Conservation (phyloP, 1,284 basidiomycete species). For the Apiotrichum sp. region DNA sequence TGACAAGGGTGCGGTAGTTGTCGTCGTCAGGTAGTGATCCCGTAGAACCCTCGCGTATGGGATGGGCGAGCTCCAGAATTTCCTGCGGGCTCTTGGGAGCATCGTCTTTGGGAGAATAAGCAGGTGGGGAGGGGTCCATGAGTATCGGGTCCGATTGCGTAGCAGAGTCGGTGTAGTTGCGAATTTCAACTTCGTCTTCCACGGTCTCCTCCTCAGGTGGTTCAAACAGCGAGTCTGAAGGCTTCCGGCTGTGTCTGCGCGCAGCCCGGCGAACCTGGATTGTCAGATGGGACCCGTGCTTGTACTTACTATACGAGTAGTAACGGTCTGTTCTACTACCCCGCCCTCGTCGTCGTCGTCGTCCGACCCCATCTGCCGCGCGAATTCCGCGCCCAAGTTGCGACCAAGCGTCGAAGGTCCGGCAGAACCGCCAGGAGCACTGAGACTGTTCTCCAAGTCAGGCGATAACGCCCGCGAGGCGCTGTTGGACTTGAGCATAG, state of each 20-base stretch:
- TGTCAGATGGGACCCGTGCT: not conserved
- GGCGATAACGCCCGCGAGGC: not conserved
- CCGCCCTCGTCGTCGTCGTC: constrained; percentile 50
- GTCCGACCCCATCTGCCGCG: constrained; percentile 50
- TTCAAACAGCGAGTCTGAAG: not conserved
- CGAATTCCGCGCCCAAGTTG: constrained; percentile 72
- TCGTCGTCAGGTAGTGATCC: constrained; percentile 14
- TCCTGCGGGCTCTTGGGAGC: constrained; percentile 21
- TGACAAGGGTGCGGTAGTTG: constrained; percentile 29
- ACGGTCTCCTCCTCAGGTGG: constrained; percentile 10
- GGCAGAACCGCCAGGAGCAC: not conserved
- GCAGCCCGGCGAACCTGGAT: not conserved
- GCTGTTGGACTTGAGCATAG: not conserved
- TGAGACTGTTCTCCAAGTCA: not conserved
- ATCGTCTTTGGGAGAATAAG: constrained; percentile 33
- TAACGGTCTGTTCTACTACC: constrained; percentile 38
- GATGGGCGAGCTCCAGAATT: constrained; percentile 31
- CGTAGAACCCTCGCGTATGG: constrained; percentile 6
- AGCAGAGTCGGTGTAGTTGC: constrained; percentile 29
- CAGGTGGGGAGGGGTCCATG: constrained; percentile 19
- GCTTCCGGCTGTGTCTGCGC: not conserved
- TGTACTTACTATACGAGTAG: constrained; percentile 30
- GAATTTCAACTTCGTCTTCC: constrained; percentile 5
- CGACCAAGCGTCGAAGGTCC: constrained; percentile 57
- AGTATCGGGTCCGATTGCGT: constrained; percentile 17